Conservation (phyloP, 2,329 filamentous ascomycete species). For the Xylaria arbuscula region DNA sequence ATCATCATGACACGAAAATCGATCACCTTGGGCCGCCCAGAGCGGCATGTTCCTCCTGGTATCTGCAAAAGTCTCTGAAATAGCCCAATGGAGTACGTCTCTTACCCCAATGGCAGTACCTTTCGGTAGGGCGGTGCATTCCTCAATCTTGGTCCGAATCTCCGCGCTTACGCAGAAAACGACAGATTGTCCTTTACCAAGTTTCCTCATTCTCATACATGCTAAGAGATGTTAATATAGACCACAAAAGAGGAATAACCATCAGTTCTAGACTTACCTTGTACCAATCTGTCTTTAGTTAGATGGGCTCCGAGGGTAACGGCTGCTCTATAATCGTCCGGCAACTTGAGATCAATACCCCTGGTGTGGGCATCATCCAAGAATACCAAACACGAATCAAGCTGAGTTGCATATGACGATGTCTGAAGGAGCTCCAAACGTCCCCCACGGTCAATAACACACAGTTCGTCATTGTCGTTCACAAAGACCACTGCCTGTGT, state of each 20-base stretch:
- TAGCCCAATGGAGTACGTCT: slow-evolving; percentile 27
- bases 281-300: slow-evolving; percentile 70
- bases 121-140: neutral
- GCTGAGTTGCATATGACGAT: slow-evolving; percentile 62
- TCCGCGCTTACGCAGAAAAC: slow-evolving; percentile 52
- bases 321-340: slow-evolving; percentile 59
- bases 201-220: slow-evolving; percentile 71
- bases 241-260: too few relatives aligned
- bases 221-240: slow-evolving; percentile 52
- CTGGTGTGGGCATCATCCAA: slow-evolving; percentile 69
- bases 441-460: slow-evolving; percentile 55
- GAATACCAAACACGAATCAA: slow-evolving; percentile 66
- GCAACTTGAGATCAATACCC: slow-evolving; percentile 70
- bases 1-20: slow-evolving; percentile 29
- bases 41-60: slow-evolving; percentile 29
- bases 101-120: neutral
- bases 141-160: slow-evolving; percentile 18
- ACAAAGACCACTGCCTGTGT: slow-evolving; percentile 65
- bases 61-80: slow-evolving; percentile 34
- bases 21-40: slow-evolving; percentile 34
- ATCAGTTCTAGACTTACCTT: slow-evolving; percentile 56
- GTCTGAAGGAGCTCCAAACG: slow-evolving; percentile 61
- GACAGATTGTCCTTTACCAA: slow-evolving; percentile 65
- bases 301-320: slow-evolving; percentile 67
- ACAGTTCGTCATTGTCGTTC: slow-evolving; percentile 56